Percentiles rank a stretch among this genome's conserved stretches.
Conservation (phyloP, 345 rosid species). For the Psidium guajava region DNA sequence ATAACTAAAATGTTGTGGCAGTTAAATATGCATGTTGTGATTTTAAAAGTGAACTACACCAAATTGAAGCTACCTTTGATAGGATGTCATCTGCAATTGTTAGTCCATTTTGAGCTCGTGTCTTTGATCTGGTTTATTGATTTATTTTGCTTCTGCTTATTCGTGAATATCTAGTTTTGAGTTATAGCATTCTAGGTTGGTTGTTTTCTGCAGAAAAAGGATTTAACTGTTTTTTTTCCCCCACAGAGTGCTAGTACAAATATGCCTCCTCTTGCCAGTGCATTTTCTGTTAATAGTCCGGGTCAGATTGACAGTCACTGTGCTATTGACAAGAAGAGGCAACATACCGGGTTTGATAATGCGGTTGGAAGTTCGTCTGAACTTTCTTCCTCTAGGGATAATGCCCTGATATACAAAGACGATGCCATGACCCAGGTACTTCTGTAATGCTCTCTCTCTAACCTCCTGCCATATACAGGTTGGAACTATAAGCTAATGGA, state of each 20-base stretch:
- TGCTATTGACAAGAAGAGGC: not conserved
- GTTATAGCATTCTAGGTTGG: not conserved
- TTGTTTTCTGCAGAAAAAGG: not conserved
- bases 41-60: not conserved
- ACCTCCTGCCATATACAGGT: not conserved
- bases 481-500: not conserved
- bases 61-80: not conserved
- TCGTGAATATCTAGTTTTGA: not conserved
- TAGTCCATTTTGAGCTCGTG: not conserved
- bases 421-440: constrained; percentile 55
- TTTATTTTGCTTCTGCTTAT: too few species aligned
- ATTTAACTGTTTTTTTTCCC: not conserved
- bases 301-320: not conserved
- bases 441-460: not conserved
- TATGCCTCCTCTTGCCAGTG: not conserved
- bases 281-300: not conserved
- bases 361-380: not conserved
- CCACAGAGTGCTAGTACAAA: not conserved
- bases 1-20: not conserved
- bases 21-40: not conserved
- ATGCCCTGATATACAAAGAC: constrained; percentile 22
- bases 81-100: not conserved
- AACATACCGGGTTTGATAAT: not conserved
- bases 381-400: not conserved
- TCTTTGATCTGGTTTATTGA: too few species aligned